These are phyloP conservation scores for Coemansia sp. DNA, from an alignment of 192 early-diverging fungal species.

Conservation along the genomic window DNA sequence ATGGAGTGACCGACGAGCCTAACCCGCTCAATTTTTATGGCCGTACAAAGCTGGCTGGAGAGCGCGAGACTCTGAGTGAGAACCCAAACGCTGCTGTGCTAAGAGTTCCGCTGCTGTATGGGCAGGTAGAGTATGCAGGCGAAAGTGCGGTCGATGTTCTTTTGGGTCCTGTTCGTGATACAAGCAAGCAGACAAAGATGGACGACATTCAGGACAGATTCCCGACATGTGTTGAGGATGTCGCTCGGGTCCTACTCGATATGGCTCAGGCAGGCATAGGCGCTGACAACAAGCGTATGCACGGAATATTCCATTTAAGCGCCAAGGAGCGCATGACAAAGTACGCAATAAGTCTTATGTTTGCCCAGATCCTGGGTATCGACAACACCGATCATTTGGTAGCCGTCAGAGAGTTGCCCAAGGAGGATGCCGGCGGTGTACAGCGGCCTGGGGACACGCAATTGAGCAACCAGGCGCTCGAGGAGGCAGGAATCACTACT, in stretches of 20 bases:
- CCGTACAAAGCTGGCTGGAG: conserved; percentile 74
- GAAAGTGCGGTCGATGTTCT: conserved; percentile 80
- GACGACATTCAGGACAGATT: conserved; percentile 71
- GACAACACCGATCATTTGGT: conserved; percentile 7
- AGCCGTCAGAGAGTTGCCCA: conserved; percentile 17
- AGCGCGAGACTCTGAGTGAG: conserved; percentile 56
- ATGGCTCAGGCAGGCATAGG: conserved; percentile 48
- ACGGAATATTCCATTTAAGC: conserved; percentile 37
- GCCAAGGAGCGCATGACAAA: conserved; percentile 42
- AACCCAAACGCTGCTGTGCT: conserved; percentile 65
- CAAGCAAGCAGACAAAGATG: conserved; percentile 52
- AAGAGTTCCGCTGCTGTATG: conserved; percentile 80
- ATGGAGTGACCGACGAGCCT: conserved; percentile 62
- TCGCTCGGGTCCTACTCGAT: conserved; percentile 66
- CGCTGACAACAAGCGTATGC: conserved; percentile 5
- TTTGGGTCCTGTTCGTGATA: conserved; percentile 55
- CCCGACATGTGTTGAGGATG: conserved; percentile 79
- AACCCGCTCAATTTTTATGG: conserved; percentile 87
- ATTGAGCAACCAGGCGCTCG: conserved; percentile 22
- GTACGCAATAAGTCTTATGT: conserved; percentile 37
- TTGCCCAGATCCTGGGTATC: conserved; percentile 27
- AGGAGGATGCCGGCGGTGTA: conserved; percentile 9
- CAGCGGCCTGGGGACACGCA: conserved; percentile 34
- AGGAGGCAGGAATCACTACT: conserved; percentile 28
- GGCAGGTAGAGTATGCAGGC: conserved; percentile 57